Evolutionary conservation across 495 filamentous ascomycete genomes (phyloP).

Genomic region (Penicillium ochrochloron): DNA sequence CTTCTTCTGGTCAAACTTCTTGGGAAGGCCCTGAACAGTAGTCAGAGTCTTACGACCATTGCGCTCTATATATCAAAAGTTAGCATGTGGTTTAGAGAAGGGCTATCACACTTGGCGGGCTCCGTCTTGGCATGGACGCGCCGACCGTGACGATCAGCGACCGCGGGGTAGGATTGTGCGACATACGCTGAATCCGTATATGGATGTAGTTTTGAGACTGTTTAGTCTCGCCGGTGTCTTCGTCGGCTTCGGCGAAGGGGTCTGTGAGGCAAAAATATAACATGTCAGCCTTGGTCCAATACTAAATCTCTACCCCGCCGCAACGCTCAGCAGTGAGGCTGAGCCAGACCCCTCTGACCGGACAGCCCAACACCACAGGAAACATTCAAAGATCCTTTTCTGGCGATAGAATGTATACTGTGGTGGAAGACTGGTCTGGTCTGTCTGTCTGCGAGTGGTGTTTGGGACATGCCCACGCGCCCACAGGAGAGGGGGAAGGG

Average conservation of each 20-base stretch:
- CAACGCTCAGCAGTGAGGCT: conserved; percentile 16
- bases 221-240: conserved; percentile 90
- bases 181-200: conserved; percentile 99
- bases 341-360: background rate
- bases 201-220: conserved; percentile 99
- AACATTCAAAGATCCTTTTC: background rate
- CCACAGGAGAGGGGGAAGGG: conserved; percentile 25
- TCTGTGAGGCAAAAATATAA: conserved; percentile 58
- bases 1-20: conserved; percentile 99
- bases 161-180: conserved; percentile 20
- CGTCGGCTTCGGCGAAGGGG: conserved; percentile 99
- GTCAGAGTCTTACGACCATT: conserved; percentile 99
- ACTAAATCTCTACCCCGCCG: conserved; percentile 46
- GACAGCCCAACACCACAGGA: background rate
- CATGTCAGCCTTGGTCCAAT: conserved; percentile 43
- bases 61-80: conserved; percentile 69
- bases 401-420: background rate
- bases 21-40: conserved; percentile 95
- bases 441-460: conserved; percentile 1
- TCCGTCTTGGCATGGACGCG: conserved; percentile 18
- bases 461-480: conserved; percentile 21
- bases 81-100: conserved; percentile 23
- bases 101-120: background rate
- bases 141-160: conserved; percentile 11
- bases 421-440: background rate